Evolutionary conservation across 371 early-diverging fungal species (phyloP).

Genomic region (Lichtheimia corymbifera): DNA sequence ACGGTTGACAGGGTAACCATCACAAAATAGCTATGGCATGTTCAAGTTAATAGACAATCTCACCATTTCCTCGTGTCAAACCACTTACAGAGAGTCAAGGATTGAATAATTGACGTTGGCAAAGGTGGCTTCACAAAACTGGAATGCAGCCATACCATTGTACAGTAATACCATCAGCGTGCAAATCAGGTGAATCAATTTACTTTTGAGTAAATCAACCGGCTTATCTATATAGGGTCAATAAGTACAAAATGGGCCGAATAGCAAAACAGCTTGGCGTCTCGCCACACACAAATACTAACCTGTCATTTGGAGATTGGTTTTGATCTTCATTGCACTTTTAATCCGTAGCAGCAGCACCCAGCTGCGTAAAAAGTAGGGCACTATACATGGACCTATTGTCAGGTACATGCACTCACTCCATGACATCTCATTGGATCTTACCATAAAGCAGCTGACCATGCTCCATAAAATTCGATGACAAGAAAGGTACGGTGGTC

Average conservation of each 20-base stretch:
- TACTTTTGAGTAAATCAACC: conserved; percentile 59
- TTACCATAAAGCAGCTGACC: conserved; percentile 60
- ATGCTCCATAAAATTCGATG: conserved; percentile 48
- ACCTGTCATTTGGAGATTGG: conserved; percentile 55
- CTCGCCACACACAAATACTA: neutral
- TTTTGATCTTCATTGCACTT: conserved; percentile 60
- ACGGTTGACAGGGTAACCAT: conserved; percentile 76
- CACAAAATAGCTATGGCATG: conserved; percentile 49
- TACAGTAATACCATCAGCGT: conserved; percentile 68
- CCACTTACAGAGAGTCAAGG: conserved; percentile 45
- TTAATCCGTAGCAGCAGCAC: conserved; percentile 57
- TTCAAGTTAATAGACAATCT: neutral
- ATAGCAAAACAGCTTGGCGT: too few species aligned
- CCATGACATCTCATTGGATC: neutral
- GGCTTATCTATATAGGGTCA: conserved; percentile 26
- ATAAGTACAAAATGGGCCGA: neutral
- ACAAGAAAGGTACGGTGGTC: conserved; percentile 56
- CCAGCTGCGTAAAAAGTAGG: conserved; percentile 66
- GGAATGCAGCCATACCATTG: conserved; percentile 69
- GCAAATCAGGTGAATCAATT: conserved; percentile 61
- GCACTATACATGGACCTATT: conserved; percentile 31
- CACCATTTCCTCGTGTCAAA: neutral
- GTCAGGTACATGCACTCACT: neutral
- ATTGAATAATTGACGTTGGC: conserved; percentile 49
- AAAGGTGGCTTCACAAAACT: conserved; percentile 69